Evolutionary conservation across 2,329 filamentous ascomycete species (phyloP), one percentile per base, ranked within the genome.

Genomic region (Diplodia corticola): DNA sequence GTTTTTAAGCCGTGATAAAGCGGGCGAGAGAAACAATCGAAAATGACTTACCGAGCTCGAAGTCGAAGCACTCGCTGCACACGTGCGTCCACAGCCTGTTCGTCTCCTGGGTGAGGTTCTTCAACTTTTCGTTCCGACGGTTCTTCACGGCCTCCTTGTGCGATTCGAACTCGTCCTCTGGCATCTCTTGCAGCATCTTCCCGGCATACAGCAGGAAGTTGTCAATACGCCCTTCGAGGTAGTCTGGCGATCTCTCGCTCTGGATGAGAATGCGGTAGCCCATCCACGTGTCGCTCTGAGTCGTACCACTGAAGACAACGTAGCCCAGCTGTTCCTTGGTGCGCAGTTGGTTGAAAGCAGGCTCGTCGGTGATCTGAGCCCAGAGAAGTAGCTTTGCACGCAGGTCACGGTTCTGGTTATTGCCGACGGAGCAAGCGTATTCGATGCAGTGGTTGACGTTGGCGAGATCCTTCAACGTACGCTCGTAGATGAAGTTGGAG

Each of bases 291-390:
- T 91, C 93, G n/a, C 88, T 81, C 65, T 90, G 87, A 63, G 86
- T 85, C 46, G 88, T 84, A 30, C 92, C 91, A 57, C 91, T 94
- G 79, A 94, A 97, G 0, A 99, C 94, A 63, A 99, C 91, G 72
- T 99, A 99, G 13, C 95, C 95, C 6, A 99, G 89, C 79, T 99
- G 94, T 77, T 99, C 94, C 79, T 98, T 97, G 50, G 95, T 98
- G 59, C 95, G 88, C 7, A 99, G 84, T 77, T 96, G 93, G 78
- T 99, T 92, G 75, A 98, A 99, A 9, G 91, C 91, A 4, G 93
- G 93, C 80, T 99, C 95, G 66, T 96, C 91, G 0, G 92, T 89
- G 80, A 99, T 91, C 78, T 98, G 95, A 28, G 92, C 90, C 49
- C 97, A 85, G 5, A 99, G 84, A 49, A 96, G 83, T 0, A 91